These are phyloP conservation scores for Phytophthora cactorum DNA, from an alignment of 352 stramenopile genomes.

Conservation along the genomic window DNA sequence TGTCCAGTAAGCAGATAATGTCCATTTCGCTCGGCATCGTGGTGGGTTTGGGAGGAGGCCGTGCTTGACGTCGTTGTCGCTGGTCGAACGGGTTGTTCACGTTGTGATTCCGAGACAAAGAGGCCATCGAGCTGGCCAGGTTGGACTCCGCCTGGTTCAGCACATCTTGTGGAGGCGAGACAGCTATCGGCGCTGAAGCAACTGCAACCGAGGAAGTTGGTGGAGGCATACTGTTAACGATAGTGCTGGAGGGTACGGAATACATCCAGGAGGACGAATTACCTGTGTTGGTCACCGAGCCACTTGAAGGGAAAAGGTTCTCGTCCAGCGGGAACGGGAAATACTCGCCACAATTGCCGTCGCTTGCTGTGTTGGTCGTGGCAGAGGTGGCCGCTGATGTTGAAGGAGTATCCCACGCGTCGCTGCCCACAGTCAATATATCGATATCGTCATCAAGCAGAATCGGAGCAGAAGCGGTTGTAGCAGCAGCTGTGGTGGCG, in stretches of 20 bases:
- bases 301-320: constrained; percentile 49
- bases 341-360: constrained; percentile 47
- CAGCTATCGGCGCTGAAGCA: constrained; percentile 10
- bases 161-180: constrained; percentile 31
- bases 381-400: constrained; percentile 13
- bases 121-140: constrained; percentile 68
- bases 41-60: constrained; percentile 23
- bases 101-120: constrained; percentile 64
- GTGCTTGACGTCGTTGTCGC: constrained; percentile 32
- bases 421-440: constrained; percentile 70
- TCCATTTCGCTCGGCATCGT: constrained; percentile 49
- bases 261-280: constrained; percentile 33
- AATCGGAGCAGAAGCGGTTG: constrained; percentile 30
- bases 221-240: constrained; percentile 36
- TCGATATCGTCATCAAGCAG: constrained; percentile 67
- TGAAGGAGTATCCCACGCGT: constrained; percentile 62
- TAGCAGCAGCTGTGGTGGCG: constrained; percentile 2
- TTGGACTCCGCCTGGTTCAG: constrained; percentile 52
- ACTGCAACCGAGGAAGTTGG: constrained; percentile 13
- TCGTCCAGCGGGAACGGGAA: constrained; percentile 71
- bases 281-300: constrained; percentile 19
- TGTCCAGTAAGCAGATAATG: constrained; percentile 84
- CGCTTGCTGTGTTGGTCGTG: constrained; percentile 30
- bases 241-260: constrained; percentile 44
- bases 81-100: constrained; percentile 59